Conservation (phyloP, 805 yeast genomes). For the Cyberlindnera suaveolens region DNA sequence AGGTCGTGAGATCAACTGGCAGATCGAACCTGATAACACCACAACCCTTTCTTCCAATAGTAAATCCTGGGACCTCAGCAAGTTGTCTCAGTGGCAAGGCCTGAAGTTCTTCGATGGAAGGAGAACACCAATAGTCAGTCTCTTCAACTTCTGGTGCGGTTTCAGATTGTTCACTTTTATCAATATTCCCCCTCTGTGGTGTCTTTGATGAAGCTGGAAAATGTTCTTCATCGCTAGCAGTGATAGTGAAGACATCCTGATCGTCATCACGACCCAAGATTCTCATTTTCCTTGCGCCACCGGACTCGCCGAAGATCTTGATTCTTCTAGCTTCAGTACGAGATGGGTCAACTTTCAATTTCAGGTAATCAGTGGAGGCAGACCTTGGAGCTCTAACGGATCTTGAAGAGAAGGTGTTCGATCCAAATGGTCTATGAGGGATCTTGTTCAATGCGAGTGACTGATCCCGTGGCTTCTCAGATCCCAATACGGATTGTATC, state of each 20-base stretch:
- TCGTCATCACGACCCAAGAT: conserved; percentile 20
- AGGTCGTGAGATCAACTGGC: conserved; percentile 62
- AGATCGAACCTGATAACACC: conserved; percentile 62
- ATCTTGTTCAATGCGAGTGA: not conserved
- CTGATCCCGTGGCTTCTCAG: conserved; percentile 11
- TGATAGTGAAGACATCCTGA: not conserved
- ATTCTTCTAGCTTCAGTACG: conserved; percentile 39
- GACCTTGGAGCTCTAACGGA: conserved; percentile 23
- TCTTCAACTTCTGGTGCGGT: conserved; percentile 2
- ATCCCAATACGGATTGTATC: conserved; percentile 11
- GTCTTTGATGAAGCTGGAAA: not conserved
- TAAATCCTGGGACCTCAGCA: conserved; percentile 51
- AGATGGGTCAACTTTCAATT: conserved; percentile 33
- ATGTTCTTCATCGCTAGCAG: not conserved
- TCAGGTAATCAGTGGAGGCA: conserved; percentile 19
- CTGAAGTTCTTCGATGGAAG: conserved; percentile 46
- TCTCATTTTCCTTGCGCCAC: conserved; percentile 23
- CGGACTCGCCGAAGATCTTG: conserved; percentile 27
- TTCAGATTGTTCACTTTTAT: not conserved
- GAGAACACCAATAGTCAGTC: conserved; percentile 67
- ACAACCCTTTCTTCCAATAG: conserved; percentile 59
- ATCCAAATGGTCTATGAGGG: conserved; percentile 6
- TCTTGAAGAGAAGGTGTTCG: conserved; percentile 15
- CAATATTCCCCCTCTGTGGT: not conserved
- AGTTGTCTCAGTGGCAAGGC: conserved; percentile 41